Evolutionary conservation across 768 basidiomycete species (phyloP), one percentile per base, ranked within the genome.

Genomic region (Chalciporus piperatus): DNA sequence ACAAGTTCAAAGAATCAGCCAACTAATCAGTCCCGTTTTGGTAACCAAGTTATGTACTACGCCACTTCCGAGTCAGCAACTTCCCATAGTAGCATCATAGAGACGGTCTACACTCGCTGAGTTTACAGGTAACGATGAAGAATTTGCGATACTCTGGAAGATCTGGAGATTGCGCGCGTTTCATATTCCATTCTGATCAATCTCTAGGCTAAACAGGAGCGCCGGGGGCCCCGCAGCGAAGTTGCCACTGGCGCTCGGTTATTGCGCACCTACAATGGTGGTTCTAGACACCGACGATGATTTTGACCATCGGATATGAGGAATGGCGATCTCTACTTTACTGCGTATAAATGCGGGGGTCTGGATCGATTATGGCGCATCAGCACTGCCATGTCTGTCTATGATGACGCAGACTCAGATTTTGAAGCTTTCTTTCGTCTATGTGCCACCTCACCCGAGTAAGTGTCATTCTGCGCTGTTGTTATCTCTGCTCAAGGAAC

Each of bases 21-120:
- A 55, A 57, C 54, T 27, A 45, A 50, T 41, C 4, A 35, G 8
- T 42, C 56, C 56, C 41, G 39, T 57, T 59, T 52, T 57, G 50
- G 59, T 11, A 59, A 48, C 33, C 25, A 27, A 22, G 22, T 22
- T 22, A 38, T 28, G n/a, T 6, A 22, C n/a, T n/a, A n/a, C n/a
- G n/a, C n/a, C n/a, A n/a, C n/a, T n/a, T n/a, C n/a, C n/a, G n/a
- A n/a, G n/a, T n/a, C n/a, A n/a, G n/a, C n/a, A n/a, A n/a, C n/a
- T n/a, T n/a, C n/a, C n/a, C n/a, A n/a, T n/a, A n/a, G n/a, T n/a
- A n/a, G n/a, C n/a, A n/a, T n/a, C n/a, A n/a, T n/a, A n/a, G n/a
- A n/a, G n/a, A n/a, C n/a, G n/a, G n/a, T 6, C 14, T 10, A 13
- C 12, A 12, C 19, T 41, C 22, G 41, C 23, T 23, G n/a, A 25